phyloP scores from a whole-genome alignment of 805 yeast genomes.

The Tetrapisispora nanseiensis region DNA sequence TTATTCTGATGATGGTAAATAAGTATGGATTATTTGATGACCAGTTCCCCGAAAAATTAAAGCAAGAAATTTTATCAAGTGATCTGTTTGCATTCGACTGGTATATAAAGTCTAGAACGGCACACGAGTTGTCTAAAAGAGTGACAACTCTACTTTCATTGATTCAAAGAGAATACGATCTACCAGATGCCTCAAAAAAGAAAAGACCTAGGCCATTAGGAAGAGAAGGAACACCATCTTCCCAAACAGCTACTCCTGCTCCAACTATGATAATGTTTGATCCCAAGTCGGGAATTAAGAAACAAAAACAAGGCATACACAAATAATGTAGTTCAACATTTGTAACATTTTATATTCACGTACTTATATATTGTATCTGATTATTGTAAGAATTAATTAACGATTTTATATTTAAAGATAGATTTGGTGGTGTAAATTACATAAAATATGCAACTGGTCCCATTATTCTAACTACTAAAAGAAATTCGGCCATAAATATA shows the following conservation, averaged over 20 bases:
- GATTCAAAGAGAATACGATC: constrained; percentile 59
- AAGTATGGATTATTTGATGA: constrained; percentile 56
- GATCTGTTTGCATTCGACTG: constrained; percentile 63
- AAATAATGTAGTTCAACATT: neutral
- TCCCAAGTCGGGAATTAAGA: neutral
- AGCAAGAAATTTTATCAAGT: constrained; percentile 50
- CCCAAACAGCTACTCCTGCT: constrained; percentile 6
- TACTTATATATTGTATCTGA: neutral
- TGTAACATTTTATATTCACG: neutral
- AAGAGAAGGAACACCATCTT: constrained; percentile 15
- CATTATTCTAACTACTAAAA: no score
- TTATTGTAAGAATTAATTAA: neutral
- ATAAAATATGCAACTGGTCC: no score
- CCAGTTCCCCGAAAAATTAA: constrained; percentile 51
- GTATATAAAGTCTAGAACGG: constrained; percentile 60
- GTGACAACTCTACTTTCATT: constrained; percentile 58
- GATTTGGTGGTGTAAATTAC: no score
- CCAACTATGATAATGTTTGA: neutral
- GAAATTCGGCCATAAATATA: no score
- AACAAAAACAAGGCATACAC: neutral
- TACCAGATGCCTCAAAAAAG: constrained; percentile 45
- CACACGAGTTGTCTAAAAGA: constrained; percentile 64
- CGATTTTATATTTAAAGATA: no score
- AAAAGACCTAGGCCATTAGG: constrained; percentile 26
- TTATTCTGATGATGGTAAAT: constrained; percentile 48